phyloP scores from a whole-genome alignment of 1,284 basidiomycete genomes.

The Marasmius sp. region DNA sequence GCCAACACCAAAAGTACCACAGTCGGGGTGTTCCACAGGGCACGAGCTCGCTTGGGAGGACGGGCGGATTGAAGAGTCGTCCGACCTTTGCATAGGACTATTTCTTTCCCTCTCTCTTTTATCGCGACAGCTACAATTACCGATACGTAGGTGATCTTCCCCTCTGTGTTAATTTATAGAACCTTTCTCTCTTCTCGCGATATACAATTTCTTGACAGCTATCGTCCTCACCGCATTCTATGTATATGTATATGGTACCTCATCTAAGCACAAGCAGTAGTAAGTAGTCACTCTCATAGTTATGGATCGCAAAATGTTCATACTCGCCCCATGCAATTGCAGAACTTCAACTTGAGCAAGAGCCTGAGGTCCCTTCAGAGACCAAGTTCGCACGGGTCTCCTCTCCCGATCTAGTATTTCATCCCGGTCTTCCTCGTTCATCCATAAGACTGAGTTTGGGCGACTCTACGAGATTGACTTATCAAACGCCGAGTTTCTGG shows the following conservation, averaged over 20 bases:
- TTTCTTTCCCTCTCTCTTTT: neutral
- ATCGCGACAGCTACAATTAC: neutral
- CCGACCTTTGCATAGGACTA: neutral
- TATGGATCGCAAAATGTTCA: too few species aligned
- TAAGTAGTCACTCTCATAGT: too few species aligned
- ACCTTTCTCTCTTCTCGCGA: neutral
- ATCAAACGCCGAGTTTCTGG: too few species aligned
- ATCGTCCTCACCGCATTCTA: neutral
- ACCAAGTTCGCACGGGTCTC: too few species aligned
- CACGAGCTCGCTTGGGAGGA: neutral
- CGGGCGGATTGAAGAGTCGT: neutral
- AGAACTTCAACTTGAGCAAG: too few species aligned
- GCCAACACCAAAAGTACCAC: neutral
- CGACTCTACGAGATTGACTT: too few species aligned
- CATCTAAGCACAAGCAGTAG: neutral
- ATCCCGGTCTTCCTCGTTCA: too few species aligned
- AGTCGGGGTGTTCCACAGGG: neutral
- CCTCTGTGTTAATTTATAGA: neutral
- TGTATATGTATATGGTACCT: neutral
- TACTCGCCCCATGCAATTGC: too few species aligned
- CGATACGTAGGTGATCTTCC: neutral
- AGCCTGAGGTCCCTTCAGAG: too few species aligned
- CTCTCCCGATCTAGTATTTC: too few species aligned
- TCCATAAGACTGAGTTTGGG: too few species aligned
- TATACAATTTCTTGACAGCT: neutral